A percentile compares a stretch with the other conserved stretches of the same genome.
Evolutionary conservation across 169 alveolate genomes (phyloP).

Genomic region (Plasmodium blacklocki): DNA sequence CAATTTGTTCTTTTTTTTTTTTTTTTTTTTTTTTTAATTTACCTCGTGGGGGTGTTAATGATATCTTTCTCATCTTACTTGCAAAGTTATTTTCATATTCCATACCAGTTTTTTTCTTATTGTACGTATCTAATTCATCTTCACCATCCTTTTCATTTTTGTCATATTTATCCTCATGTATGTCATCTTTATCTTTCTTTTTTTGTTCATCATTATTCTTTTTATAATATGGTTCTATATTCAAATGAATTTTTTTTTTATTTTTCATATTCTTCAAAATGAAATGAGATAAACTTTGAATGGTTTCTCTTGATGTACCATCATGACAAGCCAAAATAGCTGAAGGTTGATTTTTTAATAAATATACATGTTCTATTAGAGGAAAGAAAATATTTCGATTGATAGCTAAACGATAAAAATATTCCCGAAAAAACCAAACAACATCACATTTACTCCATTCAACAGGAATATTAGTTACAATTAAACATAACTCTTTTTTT

Average conservation of each 20-base stretch:
- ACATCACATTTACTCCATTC: constrained; percentile 51
- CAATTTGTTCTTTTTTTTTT: neutral
- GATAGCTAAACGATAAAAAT: constrained; percentile 62
- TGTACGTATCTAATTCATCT: neutral
- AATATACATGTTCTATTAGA: constrained; percentile 42
- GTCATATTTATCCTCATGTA: neutral
- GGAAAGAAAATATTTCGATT: constrained; percentile 32
- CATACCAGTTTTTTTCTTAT: neutral
- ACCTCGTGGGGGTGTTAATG: constrained; percentile 61
- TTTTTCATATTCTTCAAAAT: constrained; percentile 28
- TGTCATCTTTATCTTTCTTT: constrained; percentile 5
- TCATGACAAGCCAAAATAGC: constrained; percentile 76
- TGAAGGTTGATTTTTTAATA: constrained; percentile 45
- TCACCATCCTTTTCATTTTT: neutral
- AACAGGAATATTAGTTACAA: constrained; percentile 60
- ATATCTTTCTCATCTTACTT: constrained; percentile 37
- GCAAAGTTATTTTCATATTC: constrained; percentile 23
- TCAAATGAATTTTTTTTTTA: constrained; percentile 42
- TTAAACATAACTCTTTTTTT: constrained; percentile 37
- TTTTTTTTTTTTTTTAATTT: constrained; percentile 15
- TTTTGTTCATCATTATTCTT: constrained; percentile 12
- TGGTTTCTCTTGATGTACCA: constrained; percentile 36
- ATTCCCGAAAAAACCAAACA: constrained; percentile 69
- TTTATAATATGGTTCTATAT: constrained; percentile 49
- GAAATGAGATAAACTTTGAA: constrained; percentile 39